Conservation (phyloP, 176 grass and related monocot species). For the Secale cereale region DNA sequence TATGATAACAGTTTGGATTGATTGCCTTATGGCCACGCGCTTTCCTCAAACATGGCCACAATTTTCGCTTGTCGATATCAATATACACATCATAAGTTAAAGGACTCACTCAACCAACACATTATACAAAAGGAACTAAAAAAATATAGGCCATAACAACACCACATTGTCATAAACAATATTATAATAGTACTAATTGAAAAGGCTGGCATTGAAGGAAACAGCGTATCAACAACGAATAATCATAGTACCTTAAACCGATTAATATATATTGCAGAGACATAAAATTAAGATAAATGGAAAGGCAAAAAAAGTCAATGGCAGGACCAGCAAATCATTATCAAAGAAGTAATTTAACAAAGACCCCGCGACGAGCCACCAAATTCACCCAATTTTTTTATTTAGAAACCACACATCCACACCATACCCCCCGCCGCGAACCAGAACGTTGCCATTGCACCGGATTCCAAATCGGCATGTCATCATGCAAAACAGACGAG, state of each 20-base stretch:
- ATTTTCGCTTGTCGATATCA: neutral
- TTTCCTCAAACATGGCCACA: neutral
- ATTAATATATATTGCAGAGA: neutral
- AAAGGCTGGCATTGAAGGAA: neutral
- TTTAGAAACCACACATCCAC: neutral
- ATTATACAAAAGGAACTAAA: neutral
- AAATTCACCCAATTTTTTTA: neutral
- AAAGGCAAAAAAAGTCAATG: neutral
- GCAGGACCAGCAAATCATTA: neutral
- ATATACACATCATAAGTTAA: neutral
- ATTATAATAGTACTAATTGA: neutral
- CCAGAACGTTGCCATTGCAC: neutral
- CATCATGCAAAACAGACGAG: constrained; percentile 1
- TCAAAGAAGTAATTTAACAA: constrained; percentile 13
- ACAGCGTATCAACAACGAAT: neutral
- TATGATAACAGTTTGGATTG: neutral
- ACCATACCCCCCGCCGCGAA: neutral
- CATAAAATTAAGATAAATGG: neutral
- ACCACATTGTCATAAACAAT: neutral
- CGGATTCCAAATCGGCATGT: neutral
- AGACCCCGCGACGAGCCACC: neutral
- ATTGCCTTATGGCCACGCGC: neutral
- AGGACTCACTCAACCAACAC: neutral
- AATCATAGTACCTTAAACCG: neutral
- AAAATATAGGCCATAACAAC: neutral